A percentile compares a stretch with the other conserved stretches of the same genome.
Evolutionary conservation across 2,329 filamentous ascomycete genomes (phyloP).

Genomic region (Fusarium sp.): DNA sequence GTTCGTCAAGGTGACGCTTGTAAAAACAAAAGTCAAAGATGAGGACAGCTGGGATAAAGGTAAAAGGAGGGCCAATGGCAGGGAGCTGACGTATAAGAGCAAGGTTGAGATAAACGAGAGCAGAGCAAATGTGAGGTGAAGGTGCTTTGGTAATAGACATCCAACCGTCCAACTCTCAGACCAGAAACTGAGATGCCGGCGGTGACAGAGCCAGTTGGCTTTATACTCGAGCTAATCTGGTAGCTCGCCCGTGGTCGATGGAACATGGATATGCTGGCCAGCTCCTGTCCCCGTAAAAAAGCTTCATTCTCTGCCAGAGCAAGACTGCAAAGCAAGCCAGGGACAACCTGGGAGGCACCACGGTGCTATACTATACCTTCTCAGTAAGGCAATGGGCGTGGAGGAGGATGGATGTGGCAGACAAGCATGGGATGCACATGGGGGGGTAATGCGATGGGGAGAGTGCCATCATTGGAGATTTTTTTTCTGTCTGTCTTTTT

Average conservation of each 20-base stretch:
- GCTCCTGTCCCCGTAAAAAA: slow-evolving; percentile 1
- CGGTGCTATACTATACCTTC: background rate
- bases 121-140: slow-evolving; percentile 29
- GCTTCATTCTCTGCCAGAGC: slow-evolving; percentile 28
- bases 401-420: slow-evolving; percentile 9
- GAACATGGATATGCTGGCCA: slow-evolving; percentile 21
- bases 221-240: slow-evolving; percentile 47
- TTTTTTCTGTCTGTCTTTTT: background rate
- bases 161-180: slow-evolving; percentile 48
- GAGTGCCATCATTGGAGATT: background rate
- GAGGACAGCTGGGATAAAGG: background rate
- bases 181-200: slow-evolving; percentile 42
- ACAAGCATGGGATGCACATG: slow-evolving; percentile 24
- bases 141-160: slow-evolving; percentile 49
- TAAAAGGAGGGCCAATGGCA: slow-evolving; percentile 11
- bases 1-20: background rate
- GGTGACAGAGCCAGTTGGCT: slow-evolving; percentile 51
- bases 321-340: slow-evolving; percentile 11
- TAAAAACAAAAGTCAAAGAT: background rate
- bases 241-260: slow-evolving; percentile 15
- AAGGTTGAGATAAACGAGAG: slow-evolving; percentile 8
- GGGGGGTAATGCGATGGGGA: slow-evolving; percentile 9
- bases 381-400: slow-evolving; percentile 18
- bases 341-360: slow-evolving; percentile 5
- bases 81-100: slow-evolving; percentile 4